A percentile compares a stretch with the other conserved stretches of the same genome.
phyloP scores from a whole-genome alignment of 2,329 filamentous ascomycete species.

The Aureobasidium sp. region DNA sequence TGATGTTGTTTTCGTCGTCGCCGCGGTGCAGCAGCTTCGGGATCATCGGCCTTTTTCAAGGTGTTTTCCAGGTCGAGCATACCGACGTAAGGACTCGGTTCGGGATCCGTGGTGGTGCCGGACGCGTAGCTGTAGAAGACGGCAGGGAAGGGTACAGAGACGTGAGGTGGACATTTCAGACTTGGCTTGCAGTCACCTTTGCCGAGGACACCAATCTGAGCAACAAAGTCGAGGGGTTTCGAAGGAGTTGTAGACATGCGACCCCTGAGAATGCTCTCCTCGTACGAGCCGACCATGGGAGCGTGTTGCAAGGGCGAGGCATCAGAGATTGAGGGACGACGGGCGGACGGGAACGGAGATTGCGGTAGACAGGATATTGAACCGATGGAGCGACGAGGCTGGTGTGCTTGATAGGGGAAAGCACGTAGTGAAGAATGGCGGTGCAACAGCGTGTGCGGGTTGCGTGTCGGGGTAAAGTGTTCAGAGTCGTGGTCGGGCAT shows the following conservation, averaged over 20 bases:
- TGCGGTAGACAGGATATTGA: conserved; percentile 43
- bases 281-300: conserved; percentile 95
- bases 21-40: conserved; percentile 19
- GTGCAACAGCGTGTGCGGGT: neutral
- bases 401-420: conserved; percentile 65
- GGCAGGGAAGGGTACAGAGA: conserved; percentile 82
- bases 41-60: conserved; percentile 36
- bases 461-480: conserved; percentile 22
- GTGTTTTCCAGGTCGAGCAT: conserved; percentile 83
- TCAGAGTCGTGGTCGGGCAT: conserved; percentile 46
- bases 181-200: conserved; percentile 80
- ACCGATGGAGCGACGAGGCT: conserved; percentile 65
- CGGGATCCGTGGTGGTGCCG: conserved; percentile 61
- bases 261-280: conserved; percentile 89
- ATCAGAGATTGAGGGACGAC: conserved; percentile 67
- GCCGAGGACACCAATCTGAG: conserved; percentile 89
- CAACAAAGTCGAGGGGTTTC: conserved; percentile 82
- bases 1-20: conserved; percentile 19
- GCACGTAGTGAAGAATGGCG: neutral
- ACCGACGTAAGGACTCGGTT: conserved; percentile 91
- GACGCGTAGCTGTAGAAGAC: conserved; percentile 91
- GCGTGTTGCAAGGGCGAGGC: conserved; percentile 74
- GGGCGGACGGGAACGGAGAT: conserved; percentile 40
- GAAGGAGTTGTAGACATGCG: conserved; percentile 96
- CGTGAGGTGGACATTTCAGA: conserved; percentile 78